Percentiles rank a stretch among this genome's conserved stretches.
Conservation (phyloP, 2,329 filamentous ascomycete species). For the Xylaria sp. region DNA sequence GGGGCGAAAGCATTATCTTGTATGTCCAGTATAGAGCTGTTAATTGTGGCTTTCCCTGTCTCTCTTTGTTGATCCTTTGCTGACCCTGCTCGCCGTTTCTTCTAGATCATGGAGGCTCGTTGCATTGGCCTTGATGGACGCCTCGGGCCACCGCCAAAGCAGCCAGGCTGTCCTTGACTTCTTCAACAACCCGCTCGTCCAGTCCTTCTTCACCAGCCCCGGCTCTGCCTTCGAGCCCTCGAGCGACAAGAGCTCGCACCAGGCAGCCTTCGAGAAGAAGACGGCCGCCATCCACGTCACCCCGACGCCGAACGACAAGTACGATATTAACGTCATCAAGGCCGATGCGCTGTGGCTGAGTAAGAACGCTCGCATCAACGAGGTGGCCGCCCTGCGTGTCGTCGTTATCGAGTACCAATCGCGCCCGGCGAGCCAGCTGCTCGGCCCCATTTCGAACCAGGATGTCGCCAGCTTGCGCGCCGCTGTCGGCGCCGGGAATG, state of each 20-base stretch:
- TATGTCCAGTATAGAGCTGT: slow-evolving; percentile 58
- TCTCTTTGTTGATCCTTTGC: slow-evolving; percentile 2
- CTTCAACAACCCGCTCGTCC: slow-evolving; percentile 75
- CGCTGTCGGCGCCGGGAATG: slow-evolving; percentile 73
- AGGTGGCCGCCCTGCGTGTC: slow-evolving; percentile 83
- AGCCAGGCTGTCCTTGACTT: slow-evolving; percentile 72
- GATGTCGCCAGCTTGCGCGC: slow-evolving; percentile 81
- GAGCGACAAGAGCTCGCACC: slow-evolving; percentile 65
- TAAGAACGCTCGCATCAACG: slow-evolving; percentile 79
- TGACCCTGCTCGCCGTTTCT: slow-evolving; percentile 41
- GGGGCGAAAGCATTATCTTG: slow-evolving; percentile 82
- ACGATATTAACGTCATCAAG: slow-evolving; percentile 83
- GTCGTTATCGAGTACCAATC: slow-evolving; percentile 86
- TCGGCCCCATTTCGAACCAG: slow-evolving; percentile 78
- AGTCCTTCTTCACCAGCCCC: slow-evolving; percentile 75
- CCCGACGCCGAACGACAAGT: slow-evolving; percentile 72
- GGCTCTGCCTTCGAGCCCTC: slow-evolving; percentile 73
- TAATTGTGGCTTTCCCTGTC: background rate
- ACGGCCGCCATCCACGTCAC: slow-evolving; percentile 88
- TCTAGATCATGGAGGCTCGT: slow-evolving; percentile 71
- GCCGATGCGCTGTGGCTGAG: slow-evolving; percentile 88
- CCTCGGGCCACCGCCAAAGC: slow-evolving; percentile 64
- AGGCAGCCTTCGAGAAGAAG: slow-evolving; percentile 81
- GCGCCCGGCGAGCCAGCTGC: slow-evolving; percentile 77
- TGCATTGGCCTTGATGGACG: slow-evolving; percentile 66